phyloP scores from a whole-genome alignment of 306 rosid species.

The Cotoneaster glaucophyllus region DNA sequence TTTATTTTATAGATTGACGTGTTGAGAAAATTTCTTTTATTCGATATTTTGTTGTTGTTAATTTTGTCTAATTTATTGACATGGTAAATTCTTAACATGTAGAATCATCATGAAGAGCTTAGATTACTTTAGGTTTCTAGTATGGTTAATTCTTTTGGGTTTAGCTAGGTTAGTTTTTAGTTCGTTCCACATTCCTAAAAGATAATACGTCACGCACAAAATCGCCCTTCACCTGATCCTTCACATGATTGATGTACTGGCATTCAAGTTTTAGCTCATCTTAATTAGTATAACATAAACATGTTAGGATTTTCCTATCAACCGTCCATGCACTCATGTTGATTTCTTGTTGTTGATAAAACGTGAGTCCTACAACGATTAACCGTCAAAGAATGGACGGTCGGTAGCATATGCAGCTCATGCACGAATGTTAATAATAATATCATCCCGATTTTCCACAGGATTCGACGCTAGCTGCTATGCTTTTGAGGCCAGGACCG shows the following conservation, averaged over 20 bases:
- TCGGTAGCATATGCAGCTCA: too few species aligned
- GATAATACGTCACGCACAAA: too few species aligned
- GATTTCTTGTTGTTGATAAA: too few species aligned
- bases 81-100: not conserved
- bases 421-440: too few species aligned
- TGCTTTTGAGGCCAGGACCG: slow-evolving; percentile 89
- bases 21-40: too few species aligned
- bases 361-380: too few species aligned
- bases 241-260: not conserved
- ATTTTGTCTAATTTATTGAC: not conserved
- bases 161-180: not conserved
- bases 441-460: slow-evolving; percentile 8
- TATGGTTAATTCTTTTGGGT: not conserved
- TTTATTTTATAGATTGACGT: too few species aligned
- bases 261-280: not conserved
- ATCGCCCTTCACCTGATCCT: too few species aligned
- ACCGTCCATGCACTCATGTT: too few species aligned
- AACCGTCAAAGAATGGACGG: too few species aligned
- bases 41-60: too few species aligned
- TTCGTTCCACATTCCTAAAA: too few species aligned
- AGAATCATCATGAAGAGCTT: not conserved
- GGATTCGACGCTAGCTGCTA: slow-evolving; percentile 86
- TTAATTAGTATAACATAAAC: not conserved
- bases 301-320: not conserved
- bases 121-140: not conserved